Conservation (phyloP, 352 stramenopile genomes). For the Pythium coloratum region DNA sequence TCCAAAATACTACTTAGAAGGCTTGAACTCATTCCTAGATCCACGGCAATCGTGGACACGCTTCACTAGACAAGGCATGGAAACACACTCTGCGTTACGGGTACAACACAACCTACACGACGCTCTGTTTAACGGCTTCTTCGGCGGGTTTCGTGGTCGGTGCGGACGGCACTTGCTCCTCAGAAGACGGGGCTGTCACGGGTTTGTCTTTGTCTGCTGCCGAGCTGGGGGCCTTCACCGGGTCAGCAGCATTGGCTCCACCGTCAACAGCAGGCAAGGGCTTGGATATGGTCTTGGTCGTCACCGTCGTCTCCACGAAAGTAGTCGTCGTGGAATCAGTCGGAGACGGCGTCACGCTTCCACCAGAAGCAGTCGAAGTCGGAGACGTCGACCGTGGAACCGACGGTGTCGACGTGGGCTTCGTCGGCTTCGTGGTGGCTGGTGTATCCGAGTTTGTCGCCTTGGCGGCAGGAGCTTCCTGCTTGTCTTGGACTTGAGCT, state of each 20-base stretch:
- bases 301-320: background rate
- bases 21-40: background rate
- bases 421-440: background rate
- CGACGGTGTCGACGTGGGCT: background rate
- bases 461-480: background rate
- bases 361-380: background rate
- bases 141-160: background rate
- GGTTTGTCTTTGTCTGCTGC: background rate
- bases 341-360: constrained; percentile 11
- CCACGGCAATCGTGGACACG: background rate
- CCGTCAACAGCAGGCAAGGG: background rate
- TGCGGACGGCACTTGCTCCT: background rate
- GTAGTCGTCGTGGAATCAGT: constrained; percentile 12
- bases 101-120: background rate
- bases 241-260: background rate
- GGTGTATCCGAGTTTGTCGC: background rate
- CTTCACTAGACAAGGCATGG: no score
- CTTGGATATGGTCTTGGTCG: background rate
- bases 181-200: background rate
- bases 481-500: background rate
- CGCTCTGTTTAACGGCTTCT: background rate
- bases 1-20: background rate
- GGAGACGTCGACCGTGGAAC: constrained; percentile 1
- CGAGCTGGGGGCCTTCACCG: background rate
- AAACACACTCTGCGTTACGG: background rate